Evolutionary conservation across 2,329 filamentous ascomycete species (phyloP).

Genomic region (Didymella segeticola): DNA sequence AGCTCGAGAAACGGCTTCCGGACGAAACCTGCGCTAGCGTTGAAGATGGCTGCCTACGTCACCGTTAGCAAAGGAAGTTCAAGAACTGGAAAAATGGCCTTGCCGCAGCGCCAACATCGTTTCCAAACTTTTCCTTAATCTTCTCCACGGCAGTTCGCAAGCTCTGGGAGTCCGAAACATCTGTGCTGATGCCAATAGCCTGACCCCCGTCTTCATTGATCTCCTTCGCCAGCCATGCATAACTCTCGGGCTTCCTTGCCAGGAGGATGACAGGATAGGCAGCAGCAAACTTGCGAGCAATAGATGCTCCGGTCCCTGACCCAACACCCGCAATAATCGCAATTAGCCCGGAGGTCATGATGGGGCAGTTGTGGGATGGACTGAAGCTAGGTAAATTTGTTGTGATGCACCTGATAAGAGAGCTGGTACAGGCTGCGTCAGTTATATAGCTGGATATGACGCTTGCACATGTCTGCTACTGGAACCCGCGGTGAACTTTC

Average conservation of each 20-base stretch:
- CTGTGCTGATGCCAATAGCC: conserved; percentile 73
- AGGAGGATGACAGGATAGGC: conserved; percentile 77
- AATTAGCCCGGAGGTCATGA: conserved; percentile 63
- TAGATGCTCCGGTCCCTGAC: conserved; percentile 69
- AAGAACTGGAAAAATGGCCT: no score
- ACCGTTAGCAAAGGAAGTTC: no score
- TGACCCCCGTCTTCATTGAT: conserved; percentile 72
- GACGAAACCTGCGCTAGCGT: conserved; percentile 66
- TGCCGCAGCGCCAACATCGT: conserved; percentile 50
- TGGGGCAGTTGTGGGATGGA: no score
- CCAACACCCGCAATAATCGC: conserved; percentile 75
- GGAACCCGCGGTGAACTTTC: no score
- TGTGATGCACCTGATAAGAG: no score
- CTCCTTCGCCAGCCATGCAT: conserved; percentile 69
- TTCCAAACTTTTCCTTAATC: conserved; percentile 66
- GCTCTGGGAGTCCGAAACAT: conserved; percentile 63
- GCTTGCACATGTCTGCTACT: no score
- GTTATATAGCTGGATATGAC: no score
- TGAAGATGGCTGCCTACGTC: conserved; percentile 76
- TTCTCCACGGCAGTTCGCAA: conserved; percentile 66
- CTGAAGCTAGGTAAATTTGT: no score
- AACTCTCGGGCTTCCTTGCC: conserved; percentile 71
- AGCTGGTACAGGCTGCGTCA: no score
- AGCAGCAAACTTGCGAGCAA: conserved; percentile 66
- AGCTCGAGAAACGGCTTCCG: conserved; percentile 68